Percentiles rank a stretch among this genome's conserved stretches.
Evolutionary conservation across 495 filamentous ascomycete species (phyloP).

Genomic region (Aspergillus sclerotiicarbonarius): DNA sequence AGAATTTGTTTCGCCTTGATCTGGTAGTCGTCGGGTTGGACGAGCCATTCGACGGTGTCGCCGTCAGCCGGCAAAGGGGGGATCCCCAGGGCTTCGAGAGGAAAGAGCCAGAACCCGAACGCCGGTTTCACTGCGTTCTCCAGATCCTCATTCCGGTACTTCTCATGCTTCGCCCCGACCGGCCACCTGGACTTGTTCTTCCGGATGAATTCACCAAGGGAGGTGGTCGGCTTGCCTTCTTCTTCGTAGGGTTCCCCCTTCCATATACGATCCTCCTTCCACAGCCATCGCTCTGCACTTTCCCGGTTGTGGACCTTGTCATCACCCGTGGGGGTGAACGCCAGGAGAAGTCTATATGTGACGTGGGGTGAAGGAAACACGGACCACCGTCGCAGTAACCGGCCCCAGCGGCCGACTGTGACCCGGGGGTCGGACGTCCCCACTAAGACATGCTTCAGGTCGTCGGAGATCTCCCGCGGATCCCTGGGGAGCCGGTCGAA

Average conservation of each 20-base stretch:
- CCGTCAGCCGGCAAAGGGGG: too few relatives aligned
- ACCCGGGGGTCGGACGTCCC: neutral
- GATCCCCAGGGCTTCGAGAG: neutral
- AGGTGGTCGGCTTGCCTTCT: too few relatives aligned
- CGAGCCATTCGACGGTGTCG: too few relatives aligned
- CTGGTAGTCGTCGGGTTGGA: too few relatives aligned
- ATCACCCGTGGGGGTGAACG: neutral
- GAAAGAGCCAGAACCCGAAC: conserved; percentile 13
- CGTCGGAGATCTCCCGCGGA: neutral
- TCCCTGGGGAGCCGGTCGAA: conserved; percentile 5
- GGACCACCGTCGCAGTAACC: neutral
- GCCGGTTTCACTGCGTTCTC: conserved; percentile 8
- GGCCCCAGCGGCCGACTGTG: neutral
- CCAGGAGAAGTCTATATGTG: neutral
- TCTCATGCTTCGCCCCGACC: neutral
- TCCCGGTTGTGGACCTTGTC: neutral
- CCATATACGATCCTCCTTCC: neutral
- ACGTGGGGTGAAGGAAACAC: neutral
- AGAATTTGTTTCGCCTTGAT: neutral
- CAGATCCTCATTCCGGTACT: conserved; percentile 7
- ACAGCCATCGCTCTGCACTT: conserved; percentile 2
- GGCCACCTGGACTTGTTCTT: neutral
- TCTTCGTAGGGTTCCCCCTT: neutral
- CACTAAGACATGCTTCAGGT: conserved; percentile 4
- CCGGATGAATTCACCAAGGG: neutral